Base-by-base conservation (phyloP, 129 eudicot genomes). In the Lactuca saligna region DNA sequence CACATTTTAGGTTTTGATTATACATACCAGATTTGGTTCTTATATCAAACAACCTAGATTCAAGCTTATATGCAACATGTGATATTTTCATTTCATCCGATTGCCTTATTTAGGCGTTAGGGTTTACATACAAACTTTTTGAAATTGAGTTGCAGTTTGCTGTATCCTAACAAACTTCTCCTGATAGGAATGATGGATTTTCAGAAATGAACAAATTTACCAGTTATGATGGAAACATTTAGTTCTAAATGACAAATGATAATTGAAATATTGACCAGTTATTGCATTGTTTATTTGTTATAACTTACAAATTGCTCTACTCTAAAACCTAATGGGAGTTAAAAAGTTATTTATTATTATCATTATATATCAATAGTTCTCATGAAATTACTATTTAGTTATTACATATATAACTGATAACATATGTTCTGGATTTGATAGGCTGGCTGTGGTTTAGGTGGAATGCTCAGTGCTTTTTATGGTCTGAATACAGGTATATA, bases 401-500 rank as follows among this genome's bases (percentile, higher is more conserved):
- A 20, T 20, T 20, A 20, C 20, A 20, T 20, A 20, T 20, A 20
- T 20, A 20, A 20, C 20, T 20, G 20, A 20, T 35, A 35, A 35
- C 38, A 6, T 6, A 35, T 46, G n/a, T 9, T 20, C 17, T 17
- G 37, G 33, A 15, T 67, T 77, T 25, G 29, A 61, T 66, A 93
- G 98, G 95, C 88, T 75, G 98, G 98, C 68, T 82, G 87, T 65
- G 98, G 92, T 67, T 54, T 87, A 50, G 96, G 98, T 69, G 98
- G 86, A 60, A 57, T 93, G 89, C 90, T 93, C 67, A 87, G 98
- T 81, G 87, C 97, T 71, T 79, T 86, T 79, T 84, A 89, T 85
- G 95, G 88, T 41, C 82, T 89, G 62, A 86, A 89, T 72, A 86
- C 92, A 61, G 95, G 96, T 83, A 79, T 38, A 17, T 25, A 25